phyloP scores from a whole-genome alignment of 139 green algal genomes.

The Zygnema cylindricum region DNA sequence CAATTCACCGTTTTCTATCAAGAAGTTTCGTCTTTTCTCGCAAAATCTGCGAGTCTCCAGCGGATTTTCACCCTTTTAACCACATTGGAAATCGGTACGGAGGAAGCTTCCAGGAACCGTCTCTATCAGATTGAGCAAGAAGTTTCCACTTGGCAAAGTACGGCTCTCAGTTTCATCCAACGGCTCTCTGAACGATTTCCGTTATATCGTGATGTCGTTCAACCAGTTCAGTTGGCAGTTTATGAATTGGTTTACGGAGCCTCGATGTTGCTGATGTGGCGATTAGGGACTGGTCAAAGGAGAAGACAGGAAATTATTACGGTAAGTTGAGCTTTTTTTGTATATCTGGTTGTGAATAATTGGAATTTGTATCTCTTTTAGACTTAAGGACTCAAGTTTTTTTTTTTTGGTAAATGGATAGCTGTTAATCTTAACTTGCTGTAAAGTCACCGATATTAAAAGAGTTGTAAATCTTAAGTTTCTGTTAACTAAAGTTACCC shows the following conservation, averaged over 20 bases:
- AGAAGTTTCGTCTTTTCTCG: conserved; percentile 67
- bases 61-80: conserved; percentile 30
- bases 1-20: conserved; percentile 73
- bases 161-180: neutral
- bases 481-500: no score
- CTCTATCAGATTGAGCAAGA: neutral
- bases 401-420: no score
- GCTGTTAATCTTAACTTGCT: no score
- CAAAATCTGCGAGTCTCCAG: conserved; percentile 33
- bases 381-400: no score
- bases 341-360: no score
- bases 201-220: conserved; percentile 82
- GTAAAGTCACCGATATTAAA: no score
- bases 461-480: no score
- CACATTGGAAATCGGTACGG: neutral
- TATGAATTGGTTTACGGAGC: conserved; percentile 65
- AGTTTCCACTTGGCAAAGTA: neutral
- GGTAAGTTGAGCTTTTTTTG: no score
- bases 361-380: no score
- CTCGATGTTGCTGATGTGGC: conserved; percentile 34
- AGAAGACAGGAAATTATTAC: neutral
- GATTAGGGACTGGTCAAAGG: neutral
- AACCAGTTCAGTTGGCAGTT: conserved; percentile 84
- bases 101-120: no score
- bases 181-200: conserved; percentile 62